Percentiles rank a stretch among this genome's conserved stretches.
Conservation (phyloP, 2,329 filamentous ascomycete species). For the Sclerotiophoma versabilis region DNA sequence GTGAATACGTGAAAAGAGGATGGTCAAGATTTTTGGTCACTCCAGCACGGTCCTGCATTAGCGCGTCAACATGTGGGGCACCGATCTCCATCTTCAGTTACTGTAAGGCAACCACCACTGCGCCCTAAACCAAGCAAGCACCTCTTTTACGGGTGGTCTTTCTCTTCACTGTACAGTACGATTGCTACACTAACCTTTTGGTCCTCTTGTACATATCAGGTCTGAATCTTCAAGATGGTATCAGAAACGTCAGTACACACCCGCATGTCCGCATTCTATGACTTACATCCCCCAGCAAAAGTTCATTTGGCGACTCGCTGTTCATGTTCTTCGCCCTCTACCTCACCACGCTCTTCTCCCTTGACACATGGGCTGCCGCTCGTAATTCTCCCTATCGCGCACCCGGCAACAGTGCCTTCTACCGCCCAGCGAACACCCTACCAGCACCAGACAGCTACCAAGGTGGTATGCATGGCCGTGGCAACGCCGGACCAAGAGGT, state of each 20-base stretch:
- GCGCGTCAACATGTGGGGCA: constrained; percentile 9
- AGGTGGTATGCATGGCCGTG: constrained; percentile 39
- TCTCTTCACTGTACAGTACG: background rate
- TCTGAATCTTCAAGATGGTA: background rate
- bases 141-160: background rate
- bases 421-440: constrained; percentile 30
- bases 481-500: constrained; percentile 27
- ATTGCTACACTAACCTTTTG: background rate
- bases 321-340: constrained; percentile 48
- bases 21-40: constrained; percentile 20
- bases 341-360: constrained; percentile 49
- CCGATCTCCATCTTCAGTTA: background rate
- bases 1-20: constrained; percentile 18
- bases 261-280: background rate
- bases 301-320: constrained; percentile 25
- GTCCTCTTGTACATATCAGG: background rate
- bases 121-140: background rate
- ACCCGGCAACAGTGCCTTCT: constrained; percentile 28
- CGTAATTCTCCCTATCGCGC: constrained; percentile 42
- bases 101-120: constrained; percentile 15
- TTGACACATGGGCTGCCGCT: constrained; percentile 48
- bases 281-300: constrained; percentile 15
- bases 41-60: constrained; percentile 20
- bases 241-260: constrained; percentile 7
- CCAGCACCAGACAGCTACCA: constrained; percentile 39